Conservation (phyloP, 164 flowering plant species). For the Pachysandra terminalis region DNA sequence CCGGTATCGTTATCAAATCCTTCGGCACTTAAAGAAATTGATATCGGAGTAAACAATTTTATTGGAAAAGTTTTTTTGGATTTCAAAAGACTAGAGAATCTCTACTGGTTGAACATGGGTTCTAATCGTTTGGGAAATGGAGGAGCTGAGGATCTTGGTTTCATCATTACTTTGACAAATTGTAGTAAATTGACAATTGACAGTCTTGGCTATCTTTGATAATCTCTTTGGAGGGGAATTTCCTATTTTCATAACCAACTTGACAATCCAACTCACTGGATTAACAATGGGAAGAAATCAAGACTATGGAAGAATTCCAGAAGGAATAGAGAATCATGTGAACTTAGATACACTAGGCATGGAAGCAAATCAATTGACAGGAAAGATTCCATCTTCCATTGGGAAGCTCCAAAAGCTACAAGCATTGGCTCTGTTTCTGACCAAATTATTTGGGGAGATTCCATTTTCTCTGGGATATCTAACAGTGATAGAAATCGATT, state of each 20-base stretch:
- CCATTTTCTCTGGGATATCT: conserved; percentile 29
- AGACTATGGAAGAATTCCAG: too few relatives aligned
- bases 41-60: conserved; percentile 5
- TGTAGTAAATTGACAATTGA: conserved; percentile 19
- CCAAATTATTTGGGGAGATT: conserved; percentile 19
- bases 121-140: too few relatives aligned
- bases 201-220: background rate
- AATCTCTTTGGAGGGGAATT: conserved; percentile 24
- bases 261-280: too few relatives aligned
- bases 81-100: background rate
- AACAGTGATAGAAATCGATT: background rate
- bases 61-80: conserved; percentile 12
- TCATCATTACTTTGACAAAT: conserved; percentile 24
- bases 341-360: conserved; percentile 1
- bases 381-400: conserved; percentile 21
- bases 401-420: conserved; percentile 21
- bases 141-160: conserved; percentile 12
- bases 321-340: conserved; percentile 28
- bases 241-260: conserved; percentile 20
- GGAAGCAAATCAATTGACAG: conserved; percentile 12
- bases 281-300: background rate
- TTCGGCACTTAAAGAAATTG: conserved; percentile 2
- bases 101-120: too few relatives aligned
- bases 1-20: conserved; percentile 26
- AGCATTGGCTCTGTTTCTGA: conserved; percentile 1